These are phyloP conservation scores for Ophiostoma pallidulum DNA, from an alignment of 2,329 filamentous ascomycete species.

Conservation along the genomic window DNA sequence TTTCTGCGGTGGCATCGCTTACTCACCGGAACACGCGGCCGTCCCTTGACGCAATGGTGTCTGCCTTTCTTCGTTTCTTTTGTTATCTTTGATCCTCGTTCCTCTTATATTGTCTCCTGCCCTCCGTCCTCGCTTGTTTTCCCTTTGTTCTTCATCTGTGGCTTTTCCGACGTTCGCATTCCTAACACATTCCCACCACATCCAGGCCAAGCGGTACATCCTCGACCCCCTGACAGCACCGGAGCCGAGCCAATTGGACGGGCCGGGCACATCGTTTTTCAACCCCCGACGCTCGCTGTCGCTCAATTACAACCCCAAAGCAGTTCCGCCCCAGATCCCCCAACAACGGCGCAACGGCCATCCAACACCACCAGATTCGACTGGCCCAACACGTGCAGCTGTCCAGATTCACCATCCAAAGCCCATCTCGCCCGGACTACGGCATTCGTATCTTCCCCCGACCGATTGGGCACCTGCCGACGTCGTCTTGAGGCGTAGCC, in stretches of 20 bases:
- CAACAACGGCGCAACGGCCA: constrained; percentile 14
- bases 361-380: constrained; percentile 45
- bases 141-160: not conserved
- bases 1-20: too few relatives aligned
- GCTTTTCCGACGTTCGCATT: not conserved
- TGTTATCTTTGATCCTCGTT: not conserved
- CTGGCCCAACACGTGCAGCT: constrained; percentile 38
- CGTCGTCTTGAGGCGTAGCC: constrained; percentile 16
- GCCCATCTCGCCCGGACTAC: constrained; percentile 26
- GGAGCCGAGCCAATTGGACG: constrained; percentile 58
- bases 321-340: constrained; percentile 17
- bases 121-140: not conserved
- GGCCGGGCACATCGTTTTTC: constrained; percentile 50
- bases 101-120: not conserved
- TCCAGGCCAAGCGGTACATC: constrained; percentile 55
- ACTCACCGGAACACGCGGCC: too few relatives aligned
- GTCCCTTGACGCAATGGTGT: too few relatives aligned
- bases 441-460: constrained; percentile 23
- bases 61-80: not conserved
- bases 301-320: constrained; percentile 13
- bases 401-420: constrained; percentile 38
- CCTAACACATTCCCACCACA: not conserved
- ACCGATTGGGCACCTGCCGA: constrained; percentile 12
- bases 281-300: constrained; percentile 21
- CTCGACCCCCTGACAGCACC: constrained; percentile 61